Base-by-base conservation (phyloP, 371 early-diverging fungal species). In the Apophysomyces variabilis region DNA sequence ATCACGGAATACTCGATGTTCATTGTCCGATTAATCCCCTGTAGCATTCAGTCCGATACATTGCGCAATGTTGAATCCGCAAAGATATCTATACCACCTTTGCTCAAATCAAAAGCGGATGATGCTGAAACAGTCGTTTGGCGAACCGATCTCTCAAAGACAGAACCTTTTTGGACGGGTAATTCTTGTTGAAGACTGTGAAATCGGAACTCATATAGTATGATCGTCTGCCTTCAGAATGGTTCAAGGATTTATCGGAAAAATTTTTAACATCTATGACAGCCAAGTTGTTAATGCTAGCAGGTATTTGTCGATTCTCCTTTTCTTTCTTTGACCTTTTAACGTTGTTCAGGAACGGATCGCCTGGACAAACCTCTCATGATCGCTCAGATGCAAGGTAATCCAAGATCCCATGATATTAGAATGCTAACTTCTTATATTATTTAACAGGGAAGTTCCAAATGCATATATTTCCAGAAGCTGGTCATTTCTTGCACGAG, bases 301-400 rank as follows among this genome's bases (percentile, higher is more conserved):
- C 98, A n/a, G 92, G 84, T 70, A 71, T 46, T 26, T 41, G 41
- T 13, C 41, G 57, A 13, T 11, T 21, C 16, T 9, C 8, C 5
- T 50, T 8, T 21, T 0, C 21, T 9, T 18, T 21, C 5, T 8
- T 21, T 50, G 16, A 5, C 0, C 7, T 50, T 50, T 9, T 7
- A 21, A 45, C 50, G 16, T 21, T 8, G 60, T 38, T 32, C 44
- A 80, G 87, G 93, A 1, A 91, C 96, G 0, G 96, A 97, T 77
- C 85, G 96, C 9, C 71, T 98, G 59, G 98, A 98, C 69, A 96
- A 92, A 66, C 82, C 92, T 12, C 83, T 98, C 61, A 94, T 89
- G 65, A 96, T 97, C 77, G 97, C 91, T 0, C 96, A 96, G 74
- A 98, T 98, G 97, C 98, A 98, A 79, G 93, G 95, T 76, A 90